phyloP scores from a whole-genome alignment of 805 yeast species.

The Saturnispora hagleri region DNA sequence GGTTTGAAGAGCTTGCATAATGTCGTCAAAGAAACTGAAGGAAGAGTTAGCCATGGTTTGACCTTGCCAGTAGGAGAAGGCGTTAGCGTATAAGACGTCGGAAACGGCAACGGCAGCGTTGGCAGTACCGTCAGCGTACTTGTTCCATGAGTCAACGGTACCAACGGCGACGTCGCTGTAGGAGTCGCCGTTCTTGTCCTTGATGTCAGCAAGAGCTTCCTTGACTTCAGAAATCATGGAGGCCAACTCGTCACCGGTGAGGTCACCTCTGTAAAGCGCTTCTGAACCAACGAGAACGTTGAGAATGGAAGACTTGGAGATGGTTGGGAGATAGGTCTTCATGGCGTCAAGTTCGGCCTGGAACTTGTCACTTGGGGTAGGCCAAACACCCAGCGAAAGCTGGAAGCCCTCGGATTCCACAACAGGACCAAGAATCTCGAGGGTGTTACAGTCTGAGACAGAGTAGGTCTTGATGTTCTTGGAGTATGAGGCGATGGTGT shows the following conservation, averaged over 20 bases:
- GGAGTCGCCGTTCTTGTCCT: slow-evolving; percentile 74
- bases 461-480: slow-evolving; percentile 77
- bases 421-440: slow-evolving; percentile 78
- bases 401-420: slow-evolving; percentile 71
- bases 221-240: slow-evolving; percentile 54
- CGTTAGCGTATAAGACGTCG: slow-evolving; percentile 86
- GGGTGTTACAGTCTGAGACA: slow-evolving; percentile 88
- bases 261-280: slow-evolving; percentile 84
- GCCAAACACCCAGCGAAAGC: slow-evolving; percentile 86
- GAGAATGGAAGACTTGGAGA: slow-evolving; percentile 60
- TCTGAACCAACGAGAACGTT: slow-evolving; percentile 91
- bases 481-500: slow-evolving; percentile 48
- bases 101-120: slow-evolving; percentile 66
- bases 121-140: slow-evolving; percentile 71
- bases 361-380: slow-evolving; percentile 75
- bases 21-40: slow-evolving; percentile 89
- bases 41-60: slow-evolving; percentile 77
- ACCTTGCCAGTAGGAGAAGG: slow-evolving; percentile 99
- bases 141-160: slow-evolving; percentile 93
- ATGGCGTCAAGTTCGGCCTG: slow-evolving; percentile 68
- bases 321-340: slow-evolving; percentile 55
- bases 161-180: slow-evolving; percentile 73
- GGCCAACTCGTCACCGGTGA: slow-evolving; percentile 70
- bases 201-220: slow-evolving; percentile 46
- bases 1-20: slow-evolving; percentile 91